These are phyloP conservation scores for Annona squamosa DNA, from an alignment of 164 flowering plant species.

Conservation along the genomic window DNA sequence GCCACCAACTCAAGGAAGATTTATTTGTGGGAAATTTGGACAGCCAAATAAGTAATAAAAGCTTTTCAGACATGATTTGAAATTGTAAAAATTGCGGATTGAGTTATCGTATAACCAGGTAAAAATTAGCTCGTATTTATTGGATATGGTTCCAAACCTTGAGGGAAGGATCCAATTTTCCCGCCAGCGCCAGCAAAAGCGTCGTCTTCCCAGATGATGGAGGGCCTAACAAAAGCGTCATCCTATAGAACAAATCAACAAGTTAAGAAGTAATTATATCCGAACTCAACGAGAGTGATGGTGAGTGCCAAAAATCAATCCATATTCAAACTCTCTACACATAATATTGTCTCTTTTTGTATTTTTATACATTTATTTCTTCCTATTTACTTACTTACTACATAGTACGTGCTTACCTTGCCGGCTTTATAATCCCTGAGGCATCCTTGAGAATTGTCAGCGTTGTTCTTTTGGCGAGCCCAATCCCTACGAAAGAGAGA, in stretches of 20 bases:
- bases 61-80: background rate
- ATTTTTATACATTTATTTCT: background rate
- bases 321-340: background rate
- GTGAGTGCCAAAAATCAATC: background rate
- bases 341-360: no score
- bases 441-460: conserved; percentile 78
- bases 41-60: background rate
- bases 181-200: conserved; percentile 76
- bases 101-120: background rate
- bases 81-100: no score
- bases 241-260: conserved; percentile 29
- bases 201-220: conserved; percentile 95
- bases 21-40: background rate
- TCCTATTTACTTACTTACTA: background rate
- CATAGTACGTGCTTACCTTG: conserved; percentile 39
- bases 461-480: conserved; percentile 50
- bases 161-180: conserved; percentile 62
- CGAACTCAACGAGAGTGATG: background rate
- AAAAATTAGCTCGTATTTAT: no score
- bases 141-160: conserved; percentile 36
- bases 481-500: conserved; percentile 49
- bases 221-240: conserved; percentile 88
- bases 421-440: conserved; percentile 80
- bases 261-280: background rate
- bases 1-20: no score